Evolutionary conservation across 495 filamentous ascomycete genomes (phyloP).

Genomic region (Aspergillus nidulans): DNA sequence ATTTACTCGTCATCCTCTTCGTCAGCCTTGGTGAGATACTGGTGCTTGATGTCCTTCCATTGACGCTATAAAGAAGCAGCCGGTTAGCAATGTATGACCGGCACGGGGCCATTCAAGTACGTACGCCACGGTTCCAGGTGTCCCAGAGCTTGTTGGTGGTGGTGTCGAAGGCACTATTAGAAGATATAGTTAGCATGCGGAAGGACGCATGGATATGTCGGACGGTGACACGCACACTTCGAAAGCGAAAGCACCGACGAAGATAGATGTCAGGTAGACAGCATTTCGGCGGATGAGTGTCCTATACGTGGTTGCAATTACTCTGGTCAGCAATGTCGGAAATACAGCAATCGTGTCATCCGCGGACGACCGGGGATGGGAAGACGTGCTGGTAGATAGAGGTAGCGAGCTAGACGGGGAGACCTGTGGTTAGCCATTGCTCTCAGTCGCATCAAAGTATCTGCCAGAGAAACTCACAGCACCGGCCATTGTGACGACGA

Average conservation of each 20-base stretch:
- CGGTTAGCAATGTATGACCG: slow-evolving; percentile 27
- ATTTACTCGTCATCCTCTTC: slow-evolving; percentile 56
- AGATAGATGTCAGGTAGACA: slow-evolving; percentile 80
- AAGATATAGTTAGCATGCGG: slow-evolving; percentile 11
- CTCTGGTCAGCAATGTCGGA: slow-evolving; percentile 14
- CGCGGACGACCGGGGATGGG: slow-evolving; percentile 21
- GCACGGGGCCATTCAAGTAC: slow-evolving; percentile 27
- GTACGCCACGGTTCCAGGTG: slow-evolving; percentile 79
- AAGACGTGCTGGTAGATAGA: slow-evolving; percentile 78
- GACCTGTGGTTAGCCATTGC: slow-evolving; percentile 34
- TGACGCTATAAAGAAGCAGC: slow-evolving; percentile 62
- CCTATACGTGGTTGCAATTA: slow-evolving; percentile 45
- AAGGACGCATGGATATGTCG: neutral
- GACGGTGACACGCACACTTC: slow-evolving; percentile 67
- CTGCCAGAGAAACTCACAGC: slow-evolving; percentile 30
- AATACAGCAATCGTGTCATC: neutral
- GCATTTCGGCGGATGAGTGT: slow-evolving; percentile 78
- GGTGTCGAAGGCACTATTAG: slow-evolving; percentile 68
- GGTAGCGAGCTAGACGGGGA: slow-evolving; percentile 47
- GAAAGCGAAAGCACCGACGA: slow-evolving; percentile 82
- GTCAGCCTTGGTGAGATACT: slow-evolving; percentile 63
- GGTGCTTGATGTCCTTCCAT: slow-evolving; percentile 98
- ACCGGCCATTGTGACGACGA: slow-evolving; percentile 52
- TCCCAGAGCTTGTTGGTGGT: slow-evolving; percentile 84
- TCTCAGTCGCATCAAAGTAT: neutral